Evolutionary conservation across 2,329 filamentous ascomycete genomes (phyloP), one percentile per base, ranked within the genome.

Genomic region (Berkeleyomyces rouxiae): DNA sequence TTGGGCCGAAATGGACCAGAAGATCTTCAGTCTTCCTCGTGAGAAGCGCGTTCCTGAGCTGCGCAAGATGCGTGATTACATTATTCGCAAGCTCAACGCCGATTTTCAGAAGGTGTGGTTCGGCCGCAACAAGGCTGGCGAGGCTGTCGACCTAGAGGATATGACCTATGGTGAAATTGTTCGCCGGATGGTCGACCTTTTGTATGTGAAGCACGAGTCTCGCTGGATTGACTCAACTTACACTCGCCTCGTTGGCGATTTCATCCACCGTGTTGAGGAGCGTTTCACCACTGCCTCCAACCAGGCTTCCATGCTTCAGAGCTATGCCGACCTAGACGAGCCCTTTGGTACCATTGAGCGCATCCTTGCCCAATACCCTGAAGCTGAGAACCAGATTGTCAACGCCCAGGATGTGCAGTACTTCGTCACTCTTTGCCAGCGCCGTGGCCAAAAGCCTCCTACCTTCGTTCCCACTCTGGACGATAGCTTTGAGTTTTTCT

Each of bases 31-130:
- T 71, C 78, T 99, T 58, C 91, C 96, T 74, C 96, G 95, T 78
- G 90, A 92, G 71, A 96, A 96, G 79, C 86, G 90, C 49, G 79
- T 96, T 31, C 81, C 87, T 1, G 90, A 93, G 75, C 80, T 96
- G 49, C 89, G 90, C 78, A 95, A 93, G 77, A 86, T 88, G 71
- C 86, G 88, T 61, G 85, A 89, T 58, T 87, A 95, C 76, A 95
- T 96, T 73, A 96, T 96, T 76, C 87, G 91, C 79, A 93, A 92
- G 74, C 83, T 96, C 68, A 96, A 96, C 70, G 90, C 91, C 67
- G 90, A 96, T 73, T 96, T 91, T 79, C 90, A 96, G 69, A 96
- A 96, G 77, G 89, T 95, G 9, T 96, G 91, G 91, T 96, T 96
- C 70, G 91, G 90, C 62, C 84, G 85, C 68, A 93, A 96, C 77